Evolutionary conservation across 352 stramenopile species (phyloP).

Genomic region (Phytophthora fragariaefolia): DNA sequence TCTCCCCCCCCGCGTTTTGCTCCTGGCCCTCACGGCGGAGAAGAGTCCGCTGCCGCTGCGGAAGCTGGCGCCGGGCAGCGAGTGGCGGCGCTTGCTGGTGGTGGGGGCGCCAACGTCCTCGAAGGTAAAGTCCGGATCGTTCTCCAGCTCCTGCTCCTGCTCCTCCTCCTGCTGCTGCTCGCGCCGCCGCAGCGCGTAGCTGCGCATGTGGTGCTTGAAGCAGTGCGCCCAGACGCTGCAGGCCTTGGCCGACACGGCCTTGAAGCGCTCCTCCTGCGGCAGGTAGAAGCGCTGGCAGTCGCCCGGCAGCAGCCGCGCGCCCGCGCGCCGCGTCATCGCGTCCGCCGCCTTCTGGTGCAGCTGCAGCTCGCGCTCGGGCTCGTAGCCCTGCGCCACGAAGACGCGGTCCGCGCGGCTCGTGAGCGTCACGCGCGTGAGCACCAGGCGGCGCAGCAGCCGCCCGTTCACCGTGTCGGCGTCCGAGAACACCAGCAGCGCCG

Average conservation of each 20-base stretch:
- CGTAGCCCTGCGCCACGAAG: slow-evolving; percentile 47
- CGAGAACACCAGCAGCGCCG: slow-evolving; percentile 53
- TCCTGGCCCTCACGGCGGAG: slow-evolving; percentile 7
- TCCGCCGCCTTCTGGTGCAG: slow-evolving; percentile 55
- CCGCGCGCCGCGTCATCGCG: slow-evolving; percentile 40
- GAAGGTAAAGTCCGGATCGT: slow-evolving; percentile 56
- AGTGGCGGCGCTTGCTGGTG: slow-evolving; percentile 23
- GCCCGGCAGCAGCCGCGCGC: slow-evolving; percentile 32
- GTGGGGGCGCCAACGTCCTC: slow-evolving; percentile 35
- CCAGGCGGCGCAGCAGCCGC: slow-evolving; percentile 44
- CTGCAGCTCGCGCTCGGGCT: slow-evolving; percentile 50
- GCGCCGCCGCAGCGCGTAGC: slow-evolving; percentile 38
- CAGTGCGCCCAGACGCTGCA: slow-evolving; percentile 66
- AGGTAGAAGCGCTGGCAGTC: slow-evolving; percentile 54
- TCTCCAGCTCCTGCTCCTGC: slow-evolving; percentile 5
- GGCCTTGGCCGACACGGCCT: slow-evolving; percentile 52
- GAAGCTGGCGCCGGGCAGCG: slow-evolving; percentile 30
- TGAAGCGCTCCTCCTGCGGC: slow-evolving; percentile 48
- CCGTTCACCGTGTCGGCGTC: slow-evolving; percentile 52
- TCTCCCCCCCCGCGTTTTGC: slow-evolving; percentile 16
- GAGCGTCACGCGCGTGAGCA: slow-evolving; percentile 58
- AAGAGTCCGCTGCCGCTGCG: slow-evolving; percentile 19
- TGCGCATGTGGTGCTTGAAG: slow-evolving; percentile 71
- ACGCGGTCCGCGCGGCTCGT: slow-evolving; percentile 33
- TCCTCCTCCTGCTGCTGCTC: neutral